Evolutionary conservation across 2,329 filamentous ascomycete species (phyloP).

Genomic region (Raffaelea deltoideospora): DNA sequence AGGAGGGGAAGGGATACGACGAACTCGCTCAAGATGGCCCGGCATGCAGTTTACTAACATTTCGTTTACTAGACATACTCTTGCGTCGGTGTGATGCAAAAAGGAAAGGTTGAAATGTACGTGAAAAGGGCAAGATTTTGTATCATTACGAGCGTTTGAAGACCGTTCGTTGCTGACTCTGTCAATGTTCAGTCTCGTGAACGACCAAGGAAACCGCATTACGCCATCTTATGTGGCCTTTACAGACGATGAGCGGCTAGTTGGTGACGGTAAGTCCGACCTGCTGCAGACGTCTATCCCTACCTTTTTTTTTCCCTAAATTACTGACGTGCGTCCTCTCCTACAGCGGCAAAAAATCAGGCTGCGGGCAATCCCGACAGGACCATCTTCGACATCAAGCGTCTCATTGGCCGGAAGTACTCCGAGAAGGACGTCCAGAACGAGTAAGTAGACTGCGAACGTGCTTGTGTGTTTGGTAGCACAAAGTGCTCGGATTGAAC

Average conservation of each 20-base stretch:
- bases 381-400: constrained; percentile 76
- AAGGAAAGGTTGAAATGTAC: constrained; percentile 77
- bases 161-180: not conserved
- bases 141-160: too few relatives aligned
- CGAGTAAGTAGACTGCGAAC: constrained; percentile 44
- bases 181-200: constrained; percentile 42
- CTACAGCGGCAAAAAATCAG: constrained; percentile 71
- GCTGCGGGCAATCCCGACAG: constrained; percentile 63
- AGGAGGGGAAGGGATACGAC: too few relatives aligned
- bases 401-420: constrained; percentile 74
- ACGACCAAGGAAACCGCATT: constrained; percentile 91
- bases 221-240: constrained; percentile 92
- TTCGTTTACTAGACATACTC: constrained; percentile 44
- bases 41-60: not conserved
- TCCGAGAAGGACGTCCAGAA: constrained; percentile 73
- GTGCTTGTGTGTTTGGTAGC: too few relatives aligned
- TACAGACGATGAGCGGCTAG: constrained; percentile 90
- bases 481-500: too few relatives aligned
- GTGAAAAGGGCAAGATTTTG: not conserved
- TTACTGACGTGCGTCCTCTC: too few relatives aligned
- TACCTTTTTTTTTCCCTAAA: not conserved
- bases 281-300: too few relatives aligned
- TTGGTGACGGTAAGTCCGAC: constrained; percentile 54
- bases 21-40: too few relatives aligned
- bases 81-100: constrained; percentile 92